Conservation (phyloP, 805 yeast genomes). For the Wickerhamiella musiphila region DNA sequence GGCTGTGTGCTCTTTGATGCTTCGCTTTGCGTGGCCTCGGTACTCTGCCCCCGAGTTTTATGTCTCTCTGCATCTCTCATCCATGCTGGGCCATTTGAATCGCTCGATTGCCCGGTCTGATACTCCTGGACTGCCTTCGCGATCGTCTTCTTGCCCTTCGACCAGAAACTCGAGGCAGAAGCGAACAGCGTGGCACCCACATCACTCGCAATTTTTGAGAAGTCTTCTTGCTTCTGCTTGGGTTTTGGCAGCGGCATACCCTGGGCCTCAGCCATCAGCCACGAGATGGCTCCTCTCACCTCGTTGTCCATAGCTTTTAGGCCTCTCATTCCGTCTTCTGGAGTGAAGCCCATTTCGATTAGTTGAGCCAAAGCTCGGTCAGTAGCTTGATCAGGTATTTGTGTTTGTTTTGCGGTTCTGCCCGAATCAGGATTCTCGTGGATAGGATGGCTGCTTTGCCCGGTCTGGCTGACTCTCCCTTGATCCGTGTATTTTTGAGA, state of each 20-base stretch:
- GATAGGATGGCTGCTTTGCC: too few relatives aligned
- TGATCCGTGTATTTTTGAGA: too few relatives aligned
- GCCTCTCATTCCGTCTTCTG: constrained; percentile 43
- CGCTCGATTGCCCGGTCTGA: constrained; percentile 21
- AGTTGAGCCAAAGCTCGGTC: constrained; percentile 40
- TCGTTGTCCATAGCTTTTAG: constrained; percentile 36
- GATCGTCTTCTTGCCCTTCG: constrained; percentile 42
- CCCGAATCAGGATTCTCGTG: too few relatives aligned
- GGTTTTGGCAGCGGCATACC: constrained; percentile 20
- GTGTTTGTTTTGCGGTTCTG: too few relatives aligned
- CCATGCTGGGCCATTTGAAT: constrained; percentile 50
- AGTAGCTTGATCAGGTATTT: background rate
- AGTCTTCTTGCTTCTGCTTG: constrained; percentile 17
- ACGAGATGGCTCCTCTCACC: constrained; percentile 47
- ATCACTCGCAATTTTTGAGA: constrained; percentile 30
- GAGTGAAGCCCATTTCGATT: constrained; percentile 63
- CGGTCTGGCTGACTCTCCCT: too few relatives aligned
- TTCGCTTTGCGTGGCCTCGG: background rate
- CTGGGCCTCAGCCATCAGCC: constrained; percentile 45
- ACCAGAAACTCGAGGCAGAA: constrained; percentile 41
- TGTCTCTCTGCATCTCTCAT: constrained; percentile 37
- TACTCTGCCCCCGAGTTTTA: background rate
- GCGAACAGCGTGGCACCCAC: constrained; percentile 38
- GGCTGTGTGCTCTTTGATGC: background rate
- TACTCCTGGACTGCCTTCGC: constrained; percentile 46